phyloP scores from a whole-genome alignment of 164 flowering plant species.

The Stephania yunnanensis region DNA sequence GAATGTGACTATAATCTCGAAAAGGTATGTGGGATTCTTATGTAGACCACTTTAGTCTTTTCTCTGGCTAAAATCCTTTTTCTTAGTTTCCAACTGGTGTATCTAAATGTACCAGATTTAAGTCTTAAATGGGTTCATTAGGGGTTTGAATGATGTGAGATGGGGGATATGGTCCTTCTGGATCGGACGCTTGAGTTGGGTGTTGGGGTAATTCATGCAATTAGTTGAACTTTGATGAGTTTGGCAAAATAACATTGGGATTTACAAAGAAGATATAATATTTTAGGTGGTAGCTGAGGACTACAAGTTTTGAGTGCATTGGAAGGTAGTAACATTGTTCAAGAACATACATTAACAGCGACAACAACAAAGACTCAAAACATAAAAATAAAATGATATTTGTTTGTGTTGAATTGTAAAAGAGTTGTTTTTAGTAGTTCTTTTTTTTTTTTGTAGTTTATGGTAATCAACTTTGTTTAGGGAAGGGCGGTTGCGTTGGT shows the following conservation, averaged over 20 bases:
- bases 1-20: neutral
- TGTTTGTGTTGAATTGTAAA: neutral
- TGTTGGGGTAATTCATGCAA: neutral
- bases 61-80: too few species aligned
- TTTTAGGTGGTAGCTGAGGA: neutral
- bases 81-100: neutral
- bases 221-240: neutral
- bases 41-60: neutral
- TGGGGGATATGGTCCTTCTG: neutral
- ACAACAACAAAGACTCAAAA: too few species aligned
- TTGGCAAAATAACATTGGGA: neutral
- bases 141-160: neutral
- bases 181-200: neutral
- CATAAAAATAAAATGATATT: neutral
- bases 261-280: neutral
- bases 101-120: neutral
- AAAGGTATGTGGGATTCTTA: neutral
- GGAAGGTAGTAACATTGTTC: neutral
- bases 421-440: neutral
- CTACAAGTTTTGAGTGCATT: neutral
- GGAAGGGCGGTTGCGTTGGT: too few species aligned
- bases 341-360: too few species aligned
- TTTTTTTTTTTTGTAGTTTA: too few species aligned
- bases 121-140: neutral
- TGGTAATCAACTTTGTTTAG: too few species aligned